Conservation (phyloP, 345 rosid genomes). For the Durio zibethinus region DNA sequence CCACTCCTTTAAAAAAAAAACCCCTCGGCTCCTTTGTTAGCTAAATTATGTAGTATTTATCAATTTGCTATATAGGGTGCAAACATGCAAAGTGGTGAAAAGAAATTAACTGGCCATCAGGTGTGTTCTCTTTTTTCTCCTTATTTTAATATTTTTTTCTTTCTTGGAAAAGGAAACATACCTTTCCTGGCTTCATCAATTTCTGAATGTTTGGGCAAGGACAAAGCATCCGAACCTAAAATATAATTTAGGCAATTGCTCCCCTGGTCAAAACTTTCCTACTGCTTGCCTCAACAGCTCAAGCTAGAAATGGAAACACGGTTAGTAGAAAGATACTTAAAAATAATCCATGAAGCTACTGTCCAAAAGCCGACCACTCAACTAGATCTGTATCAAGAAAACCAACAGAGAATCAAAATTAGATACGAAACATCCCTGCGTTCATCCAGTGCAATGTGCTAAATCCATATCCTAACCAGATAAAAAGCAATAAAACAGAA, state of each 20-base stretch:
- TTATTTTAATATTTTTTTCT: neutral
- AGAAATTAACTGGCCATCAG: neutral
- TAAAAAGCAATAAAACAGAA: neutral
- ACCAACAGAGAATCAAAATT: constrained; percentile 31
- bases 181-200: constrained; percentile 32
- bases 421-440: constrained; percentile 15
- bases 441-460: constrained; percentile 11
- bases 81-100: neutral
- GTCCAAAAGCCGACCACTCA: constrained; percentile 26
- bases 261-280: constrained; percentile 20
- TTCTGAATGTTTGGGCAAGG: constrained; percentile 14
- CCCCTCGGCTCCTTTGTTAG: neutral
- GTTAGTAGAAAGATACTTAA: constrained; percentile 28
- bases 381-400: constrained; percentile 41
- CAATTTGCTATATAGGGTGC: neutral
- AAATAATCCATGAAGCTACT: constrained; percentile 27
- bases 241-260: constrained; percentile 21
- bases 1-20: too few relatives aligned
- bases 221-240: constrained; percentile 22
- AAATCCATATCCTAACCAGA: constrained; percentile 10
- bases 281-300: constrained; percentile 31
- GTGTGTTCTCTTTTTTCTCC: neutral
- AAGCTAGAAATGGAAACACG: constrained; percentile 27
- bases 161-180: constrained; percentile 31
- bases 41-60: neutral